phyloP scores from a whole-genome alignment of 352 stramenopile species.

The Pythium inflatum region DNA sequence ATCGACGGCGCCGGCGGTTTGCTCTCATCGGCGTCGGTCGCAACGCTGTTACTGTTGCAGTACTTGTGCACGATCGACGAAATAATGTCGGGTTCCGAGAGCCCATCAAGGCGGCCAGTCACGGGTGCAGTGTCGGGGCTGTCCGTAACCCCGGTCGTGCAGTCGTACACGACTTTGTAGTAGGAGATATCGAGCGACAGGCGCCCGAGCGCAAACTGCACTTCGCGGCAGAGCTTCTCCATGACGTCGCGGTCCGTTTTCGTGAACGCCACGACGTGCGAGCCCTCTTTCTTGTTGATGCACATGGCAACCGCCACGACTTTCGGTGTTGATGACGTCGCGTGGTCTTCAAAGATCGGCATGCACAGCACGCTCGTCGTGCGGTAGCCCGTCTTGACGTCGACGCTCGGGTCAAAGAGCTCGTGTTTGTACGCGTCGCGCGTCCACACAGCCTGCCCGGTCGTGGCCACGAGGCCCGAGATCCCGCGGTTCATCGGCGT shows the following conservation, averaged over 20 bases:
- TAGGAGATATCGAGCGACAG: conserved; percentile 78
- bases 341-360: conserved; percentile 74
- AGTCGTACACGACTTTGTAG: conserved; percentile 64
- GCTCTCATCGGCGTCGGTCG: background rate
- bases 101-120: conserved; percentile 10
- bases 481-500: conserved; percentile 71
- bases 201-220: conserved; percentile 66
- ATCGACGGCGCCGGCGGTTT: background rate
- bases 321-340: conserved; percentile 41
- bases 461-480: conserved; percentile 69
- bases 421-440: conserved; percentile 74
- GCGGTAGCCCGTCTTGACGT: conserved; percentile 73
- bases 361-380: conserved; percentile 77
- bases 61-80: conserved; percentile 45
- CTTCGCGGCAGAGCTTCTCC: conserved; percentile 62
- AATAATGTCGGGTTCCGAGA: conserved; percentile 40
- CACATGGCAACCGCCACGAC: conserved; percentile 80
- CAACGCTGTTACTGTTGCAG: conserved; percentile 27
- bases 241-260: conserved; percentile 58
- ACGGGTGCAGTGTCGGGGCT: no score
- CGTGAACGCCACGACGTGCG: conserved; percentile 70
- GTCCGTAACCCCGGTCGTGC: background rate
- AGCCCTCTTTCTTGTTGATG: conserved; percentile 89
- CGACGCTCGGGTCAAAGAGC: conserved; percentile 67
- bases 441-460: conserved; percentile 55